phyloP scores from a whole-genome alignment of 2,329 filamentous ascomycete species.

The Parasarocladium wereldwijsianum region DNA sequence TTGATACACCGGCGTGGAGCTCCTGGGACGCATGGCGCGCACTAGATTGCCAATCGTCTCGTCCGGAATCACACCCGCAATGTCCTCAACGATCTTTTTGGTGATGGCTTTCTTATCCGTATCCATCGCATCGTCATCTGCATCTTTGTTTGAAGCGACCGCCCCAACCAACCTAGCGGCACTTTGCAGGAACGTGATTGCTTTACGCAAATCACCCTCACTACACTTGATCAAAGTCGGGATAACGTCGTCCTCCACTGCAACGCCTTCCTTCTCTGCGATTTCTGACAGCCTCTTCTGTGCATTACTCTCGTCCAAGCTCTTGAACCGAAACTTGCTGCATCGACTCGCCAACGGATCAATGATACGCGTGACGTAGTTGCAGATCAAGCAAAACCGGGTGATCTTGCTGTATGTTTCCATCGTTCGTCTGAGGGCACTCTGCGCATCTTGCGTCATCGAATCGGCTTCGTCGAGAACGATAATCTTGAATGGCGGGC shows the following conservation, averaged over 20 bases:
- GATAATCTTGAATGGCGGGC: constrained; percentile 97
- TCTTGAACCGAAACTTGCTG: constrained; percentile 97
- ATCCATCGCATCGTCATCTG: constrained; percentile 48
- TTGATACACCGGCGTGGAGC: constrained; percentile 51
- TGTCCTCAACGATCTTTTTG: constrained; percentile 74
- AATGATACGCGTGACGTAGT: constrained; percentile 97
- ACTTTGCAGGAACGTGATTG: constrained; percentile 91
- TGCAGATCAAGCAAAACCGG: constrained; percentile 92
- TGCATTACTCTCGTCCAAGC: constrained; percentile 75
- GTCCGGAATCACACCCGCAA: constrained; percentile 84
- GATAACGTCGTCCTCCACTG: constrained; percentile 61
- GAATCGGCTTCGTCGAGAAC: constrained; percentile 96
- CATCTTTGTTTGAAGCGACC: constrained; percentile 29
- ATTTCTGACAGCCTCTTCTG: constrained; percentile 69
- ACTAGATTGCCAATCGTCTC: constrained; percentile 56
- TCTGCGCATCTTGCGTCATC: constrained; percentile 98
- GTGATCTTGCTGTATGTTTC: constrained; percentile 96
- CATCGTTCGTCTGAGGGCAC: constrained; percentile 86
- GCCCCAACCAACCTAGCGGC: constrained; percentile 79
- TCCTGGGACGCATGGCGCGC: constrained; percentile 60
- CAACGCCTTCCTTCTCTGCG: constrained; percentile 62
- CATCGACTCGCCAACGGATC: constrained; percentile 88
- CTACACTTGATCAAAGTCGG: constrained; percentile 76
- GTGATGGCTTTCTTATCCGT: constrained; percentile 50
- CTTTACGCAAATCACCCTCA: constrained; percentile 89